Percentiles rank a stretch among this genome's conserved stretches.
These are phyloP conservation scores for Graphilbum fragrans DNA, from an alignment of 2,329 filamentous ascomycete species.

Conservation along the genomic window DNA sequence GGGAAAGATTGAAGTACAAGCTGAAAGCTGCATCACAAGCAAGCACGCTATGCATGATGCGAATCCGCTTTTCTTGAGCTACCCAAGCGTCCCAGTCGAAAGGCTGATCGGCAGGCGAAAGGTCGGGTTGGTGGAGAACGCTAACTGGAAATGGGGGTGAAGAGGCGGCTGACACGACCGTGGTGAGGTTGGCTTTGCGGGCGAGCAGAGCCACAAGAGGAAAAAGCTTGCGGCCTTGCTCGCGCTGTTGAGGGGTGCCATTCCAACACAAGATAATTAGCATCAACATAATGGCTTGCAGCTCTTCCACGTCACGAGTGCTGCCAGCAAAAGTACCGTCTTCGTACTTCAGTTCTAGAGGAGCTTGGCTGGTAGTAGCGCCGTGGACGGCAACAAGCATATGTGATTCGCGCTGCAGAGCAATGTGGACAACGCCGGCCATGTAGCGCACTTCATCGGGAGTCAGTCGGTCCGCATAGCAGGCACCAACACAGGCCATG, in stretches of 20 bases:
- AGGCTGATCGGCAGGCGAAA: constrained; percentile 21
- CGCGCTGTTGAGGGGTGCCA: constrained; percentile 52
- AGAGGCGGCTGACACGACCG: constrained; percentile 24
- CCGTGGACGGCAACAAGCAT: constrained; percentile 34
- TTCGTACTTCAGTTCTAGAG: constrained; percentile 23
- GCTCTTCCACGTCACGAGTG: constrained; percentile 44
- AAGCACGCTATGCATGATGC: constrained; percentile 53
- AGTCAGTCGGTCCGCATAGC: constrained; percentile 55
- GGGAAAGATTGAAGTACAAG: constrained; percentile 58
- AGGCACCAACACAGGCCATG: constrained; percentile 63
- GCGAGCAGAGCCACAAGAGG: constrained; percentile 43
- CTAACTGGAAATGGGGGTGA: constrained; percentile 3
- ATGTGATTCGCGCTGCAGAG: constrained; percentile 42
- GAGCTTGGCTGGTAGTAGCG: constrained; percentile 12
- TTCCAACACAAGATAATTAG: constrained; percentile 57
- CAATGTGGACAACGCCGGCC: constrained; percentile 50
- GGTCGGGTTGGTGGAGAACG: constrained; percentile 44
- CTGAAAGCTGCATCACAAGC: constrained; percentile 52
- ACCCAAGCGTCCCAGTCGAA: constrained; percentile 60
- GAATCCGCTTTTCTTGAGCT: constrained; percentile 56
- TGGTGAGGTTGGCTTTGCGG: constrained; percentile 43
- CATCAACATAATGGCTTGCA: constrained; percentile 54
- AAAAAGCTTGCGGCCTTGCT: constrained; percentile 48
- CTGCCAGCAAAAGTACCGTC: constrained; percentile 22
- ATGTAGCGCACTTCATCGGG: constrained; percentile 52